Evolutionary conservation across 163 green algal genomes (phyloP).

Genomic region (Coccomyxa subellipsoidea): DNA sequence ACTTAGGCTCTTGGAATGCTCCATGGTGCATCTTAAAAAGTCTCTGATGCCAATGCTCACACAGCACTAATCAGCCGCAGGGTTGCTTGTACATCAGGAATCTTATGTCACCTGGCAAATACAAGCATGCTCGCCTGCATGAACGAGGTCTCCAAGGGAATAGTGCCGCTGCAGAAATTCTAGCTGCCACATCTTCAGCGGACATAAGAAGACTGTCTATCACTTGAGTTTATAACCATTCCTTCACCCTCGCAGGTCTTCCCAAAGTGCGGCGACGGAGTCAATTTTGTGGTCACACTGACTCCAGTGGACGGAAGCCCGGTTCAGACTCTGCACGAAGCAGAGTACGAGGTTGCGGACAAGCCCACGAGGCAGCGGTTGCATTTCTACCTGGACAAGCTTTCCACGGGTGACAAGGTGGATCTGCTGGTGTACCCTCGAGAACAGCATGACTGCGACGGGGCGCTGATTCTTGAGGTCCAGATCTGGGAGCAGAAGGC

Average conservation of each 20-base stretch:
- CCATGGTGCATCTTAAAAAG: too few relatives aligned
- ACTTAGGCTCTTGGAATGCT: too few relatives aligned
- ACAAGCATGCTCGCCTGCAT: too few relatives aligned
- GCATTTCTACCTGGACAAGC: conserved; percentile 16
- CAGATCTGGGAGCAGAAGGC: conserved; percentile 10
- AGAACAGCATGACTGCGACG: conserved; percentile 8
- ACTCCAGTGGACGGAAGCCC: background rate
- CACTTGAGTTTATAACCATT: too few relatives aligned
- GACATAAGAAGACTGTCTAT: too few relatives aligned
- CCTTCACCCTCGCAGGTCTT: background rate
- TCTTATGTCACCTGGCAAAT: too few relatives aligned
- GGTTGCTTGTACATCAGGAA: too few relatives aligned
- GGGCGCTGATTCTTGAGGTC: conserved; percentile 6
- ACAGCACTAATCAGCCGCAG: too few relatives aligned
- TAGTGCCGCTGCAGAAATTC: too few relatives aligned
- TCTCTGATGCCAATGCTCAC: too few relatives aligned
- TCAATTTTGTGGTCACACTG: background rate
- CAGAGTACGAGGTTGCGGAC: background rate
- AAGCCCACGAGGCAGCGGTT: conserved; percentile 8
- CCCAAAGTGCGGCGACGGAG: background rate
- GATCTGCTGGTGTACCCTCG: background rate
- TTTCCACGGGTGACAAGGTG: background rate
- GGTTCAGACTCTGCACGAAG: conserved; percentile 1
- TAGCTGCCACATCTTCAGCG: too few relatives aligned
- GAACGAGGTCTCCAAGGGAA: too few relatives aligned